Evolutionary conservation across 1,284 basidiomycete genomes (phyloP).

Genomic region (Coniferiporia sulphurascens): DNA sequence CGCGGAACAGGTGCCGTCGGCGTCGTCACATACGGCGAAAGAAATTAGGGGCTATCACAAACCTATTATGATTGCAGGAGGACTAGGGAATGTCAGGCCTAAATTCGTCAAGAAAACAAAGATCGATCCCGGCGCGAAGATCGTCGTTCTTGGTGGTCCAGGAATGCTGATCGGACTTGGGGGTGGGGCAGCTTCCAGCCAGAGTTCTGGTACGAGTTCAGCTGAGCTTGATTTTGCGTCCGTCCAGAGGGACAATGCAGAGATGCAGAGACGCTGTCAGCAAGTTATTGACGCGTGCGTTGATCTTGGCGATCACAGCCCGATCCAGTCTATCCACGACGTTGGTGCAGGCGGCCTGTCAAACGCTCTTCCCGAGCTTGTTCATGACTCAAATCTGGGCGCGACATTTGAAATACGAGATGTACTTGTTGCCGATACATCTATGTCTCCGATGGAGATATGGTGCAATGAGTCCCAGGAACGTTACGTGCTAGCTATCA

Average conservation of each 20-base stretch:
- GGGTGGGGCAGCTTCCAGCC: conserved; percentile 93
- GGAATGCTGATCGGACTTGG: conserved; percentile 96
- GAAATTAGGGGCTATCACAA: conserved; percentile 98
- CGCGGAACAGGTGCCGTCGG: conserved; percentile 60
- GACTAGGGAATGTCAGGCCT: conserved; percentile 88
- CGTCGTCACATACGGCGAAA: conserved; percentile 34
- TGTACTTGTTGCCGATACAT: conserved; percentile 85
- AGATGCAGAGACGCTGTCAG: conserved; percentile 97
- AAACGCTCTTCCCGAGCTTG: conserved; percentile 95
- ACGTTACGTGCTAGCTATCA: conserved; percentile 91
- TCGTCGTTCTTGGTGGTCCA: conserved; percentile 95
- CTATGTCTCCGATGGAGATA: conserved; percentile 99
- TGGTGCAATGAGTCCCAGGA: conserved; percentile 99
- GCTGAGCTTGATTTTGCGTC: conserved; percentile 96
- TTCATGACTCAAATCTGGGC: conserved; percentile 90
- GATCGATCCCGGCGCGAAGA: conserved; percentile 76
- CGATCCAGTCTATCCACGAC: conserved; percentile 96
- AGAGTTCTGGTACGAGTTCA: conserved; percentile 82
- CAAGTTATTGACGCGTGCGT: conserved; percentile 95
- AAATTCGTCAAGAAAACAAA: conserved; percentile 72
- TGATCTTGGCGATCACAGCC: conserved; percentile 61
- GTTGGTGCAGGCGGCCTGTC: conserved; percentile 96
- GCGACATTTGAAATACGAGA: conserved; percentile 95
- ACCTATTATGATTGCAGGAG: conserved; percentile 99
- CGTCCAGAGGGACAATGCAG: conserved; percentile 96